A percentile compares a stretch with the other conserved stretches of the same genome.
phyloP scores from a whole-genome alignment of 768 basidiomycete genomes.

The Phlebiopsis gigantea region DNA sequence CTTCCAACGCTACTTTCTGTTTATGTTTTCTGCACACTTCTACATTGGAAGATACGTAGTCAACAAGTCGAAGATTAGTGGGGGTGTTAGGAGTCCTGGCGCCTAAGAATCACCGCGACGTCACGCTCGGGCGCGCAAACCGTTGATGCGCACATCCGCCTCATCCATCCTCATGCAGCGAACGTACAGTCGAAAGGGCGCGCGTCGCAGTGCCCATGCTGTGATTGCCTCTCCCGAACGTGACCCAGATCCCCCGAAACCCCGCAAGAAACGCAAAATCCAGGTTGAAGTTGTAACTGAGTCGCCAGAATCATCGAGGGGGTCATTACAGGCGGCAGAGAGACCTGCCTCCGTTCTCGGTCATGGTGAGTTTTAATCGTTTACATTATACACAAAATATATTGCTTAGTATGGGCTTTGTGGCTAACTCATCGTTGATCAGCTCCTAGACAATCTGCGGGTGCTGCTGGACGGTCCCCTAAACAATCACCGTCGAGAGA shows the following conservation, averaged over 20 bases:
- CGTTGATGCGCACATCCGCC: no score
- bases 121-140: no score
- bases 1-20: no score
- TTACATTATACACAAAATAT: background rate
- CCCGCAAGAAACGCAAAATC: background rate
- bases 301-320: no score
- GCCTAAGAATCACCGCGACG: no score
- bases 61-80: no score
- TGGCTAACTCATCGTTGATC: background rate
- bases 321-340: no score
- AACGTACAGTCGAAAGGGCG: slow-evolving; percentile 30
- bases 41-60: no score
- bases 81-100: no score
- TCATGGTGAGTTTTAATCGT: background rate
- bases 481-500: background rate
- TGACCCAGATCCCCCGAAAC: background rate
- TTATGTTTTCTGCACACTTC: no score
- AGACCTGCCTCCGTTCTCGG: no score
- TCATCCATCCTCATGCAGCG: slow-evolving; percentile 24
- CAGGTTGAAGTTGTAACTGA: background rate
- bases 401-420: background rate
- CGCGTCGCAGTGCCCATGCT: slow-evolving; percentile 14
- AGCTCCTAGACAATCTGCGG: background rate
- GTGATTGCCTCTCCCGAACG: slow-evolving; percentile 1
- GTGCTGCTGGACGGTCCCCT: no score